Base-by-base conservation (phyloP, 2,329 filamentous ascomycete genomes). In the Lasiodiplodia sp. region DNA sequence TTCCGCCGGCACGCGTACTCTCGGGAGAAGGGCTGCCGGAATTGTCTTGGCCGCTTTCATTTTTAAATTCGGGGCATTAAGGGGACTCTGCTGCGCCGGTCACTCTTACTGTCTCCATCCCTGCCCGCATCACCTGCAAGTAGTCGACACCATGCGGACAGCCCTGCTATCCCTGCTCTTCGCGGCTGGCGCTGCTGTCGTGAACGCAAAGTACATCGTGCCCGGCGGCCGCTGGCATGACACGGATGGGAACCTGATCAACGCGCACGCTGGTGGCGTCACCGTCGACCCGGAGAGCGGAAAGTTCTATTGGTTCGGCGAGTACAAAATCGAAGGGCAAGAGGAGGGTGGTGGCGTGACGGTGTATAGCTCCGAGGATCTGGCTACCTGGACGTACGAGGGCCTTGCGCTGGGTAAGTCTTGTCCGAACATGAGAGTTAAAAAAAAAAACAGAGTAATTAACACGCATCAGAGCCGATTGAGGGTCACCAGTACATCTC, bases 301-400 rank as follows among this genome's bases (percentile, higher is more conserved):
- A 18, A 86, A 82, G 69, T 90, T 88, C 74, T 90, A 84, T 77
- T 85, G 84, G 82, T 90, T 89, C 68, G 88, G 88, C 44, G 88
- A 90, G 73, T 86, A 88, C 78, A 90, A 90, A 77, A 78, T 83
- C 12, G 76, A 89, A 71, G 86, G 83, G 0, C 86, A 87, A 70
- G 82, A 81, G 8, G 88, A 90, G 72, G 88, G 88, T 11, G 88
- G 86, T 0, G 88, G 88, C 21, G 78, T 90, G 0, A 85, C 86
- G 0, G 88, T 88, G 0, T 88, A 88, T 74, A 89, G 86, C 73
- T 90, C 87, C 0, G 81, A 86, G 23, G 87, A 90, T 71, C 78
- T 90, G 2, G 86, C 84, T 2, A 90, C 87, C 0, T 90, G 88
- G 88, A 79, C 84, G 23, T 82, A 76, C 52, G 86, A 88, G 69